These are phyloP conservation scores for Cylindrotheca fusiformis DNA, from an alignment of 108 stramenopile genomes.

Conservation along the genomic window DNA sequence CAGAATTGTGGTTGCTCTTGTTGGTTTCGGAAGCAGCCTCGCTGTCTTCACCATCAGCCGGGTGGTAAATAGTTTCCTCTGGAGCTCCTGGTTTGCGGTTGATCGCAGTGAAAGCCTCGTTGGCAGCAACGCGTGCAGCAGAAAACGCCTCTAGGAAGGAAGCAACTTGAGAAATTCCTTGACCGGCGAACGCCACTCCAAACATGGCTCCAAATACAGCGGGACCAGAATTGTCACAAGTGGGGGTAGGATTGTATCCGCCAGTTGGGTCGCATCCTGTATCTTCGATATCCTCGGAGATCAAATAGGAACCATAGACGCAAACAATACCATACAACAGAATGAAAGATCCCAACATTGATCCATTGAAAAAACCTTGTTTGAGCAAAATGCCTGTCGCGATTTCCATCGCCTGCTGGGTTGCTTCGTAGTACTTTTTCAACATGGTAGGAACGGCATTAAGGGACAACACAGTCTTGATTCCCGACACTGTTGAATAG, in stretches of 20 bases:
- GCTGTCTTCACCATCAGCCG: neutral
- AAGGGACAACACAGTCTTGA: slow-evolving; percentile 54
- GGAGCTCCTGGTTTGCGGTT: slow-evolving; percentile 43
- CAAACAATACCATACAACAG: slow-evolving; percentile 54
- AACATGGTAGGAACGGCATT: slow-evolving; percentile 47
- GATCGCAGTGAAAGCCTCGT: slow-evolving; percentile 50
- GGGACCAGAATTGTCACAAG: slow-evolving; percentile 48
- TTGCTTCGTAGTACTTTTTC: slow-evolving; percentile 43
- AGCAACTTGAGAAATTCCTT: slow-evolving; percentile 58
- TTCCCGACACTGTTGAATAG: slow-evolving; percentile 45
- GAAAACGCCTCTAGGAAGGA: slow-evolving; percentile 62
- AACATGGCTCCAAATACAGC: slow-evolving; percentile 74
- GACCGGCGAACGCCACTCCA: slow-evolving; percentile 65
- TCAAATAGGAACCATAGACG: slow-evolving; percentile 59
- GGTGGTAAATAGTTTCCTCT: slow-evolving; percentile 34
- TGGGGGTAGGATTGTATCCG: slow-evolving; percentile 26
- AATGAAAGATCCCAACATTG: slow-evolving; percentile 63
- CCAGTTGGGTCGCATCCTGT: slow-evolving; percentile 63
- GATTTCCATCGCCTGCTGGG: slow-evolving; percentile 46
- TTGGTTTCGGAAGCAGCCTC: neutral
- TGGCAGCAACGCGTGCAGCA: slow-evolving; percentile 49
- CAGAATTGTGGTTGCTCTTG: neutral
- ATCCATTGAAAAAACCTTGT: slow-evolving; percentile 61
- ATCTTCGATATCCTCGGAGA: slow-evolving; percentile 52
- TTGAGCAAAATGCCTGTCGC: slow-evolving; percentile 33